phyloP scores from a whole-genome alignment of 2,329 filamentous ascomycete species.

The Fusarium tupiense region DNA sequence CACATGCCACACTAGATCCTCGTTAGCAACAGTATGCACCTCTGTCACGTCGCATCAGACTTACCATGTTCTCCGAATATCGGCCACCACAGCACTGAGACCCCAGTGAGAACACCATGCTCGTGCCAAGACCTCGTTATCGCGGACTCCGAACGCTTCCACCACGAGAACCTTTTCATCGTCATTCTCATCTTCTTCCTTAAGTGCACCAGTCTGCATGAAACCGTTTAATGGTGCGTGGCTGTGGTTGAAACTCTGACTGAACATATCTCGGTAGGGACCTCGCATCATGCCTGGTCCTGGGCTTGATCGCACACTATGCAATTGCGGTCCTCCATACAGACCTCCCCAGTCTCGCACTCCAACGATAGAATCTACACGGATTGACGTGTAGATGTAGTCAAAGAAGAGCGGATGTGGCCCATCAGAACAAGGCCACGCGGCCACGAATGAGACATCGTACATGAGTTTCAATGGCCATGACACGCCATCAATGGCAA shows the following conservation, averaged over 20 bases:
- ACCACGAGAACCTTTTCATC: conserved; percentile 75
- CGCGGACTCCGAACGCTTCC: conserved; percentile 76
- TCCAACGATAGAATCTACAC: conserved; percentile 71
- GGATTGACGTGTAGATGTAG: conserved; percentile 68
- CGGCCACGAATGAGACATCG: conserved; percentile 73
- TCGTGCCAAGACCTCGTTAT: conserved; percentile 80
- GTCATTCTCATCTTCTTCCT: conserved; percentile 58
- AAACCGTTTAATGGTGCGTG: conserved; percentile 21
- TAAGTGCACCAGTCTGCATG: conserved; percentile 31
- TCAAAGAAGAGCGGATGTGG: conserved; percentile 79
- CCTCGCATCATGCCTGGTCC: conserved; percentile 44
- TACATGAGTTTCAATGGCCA: conserved; percentile 71
- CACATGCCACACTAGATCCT: conserved; percentile 71
- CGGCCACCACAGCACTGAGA: conserved; percentile 74
- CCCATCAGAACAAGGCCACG: conserved; percentile 70
- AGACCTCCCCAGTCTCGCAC: conserved; percentile 72
- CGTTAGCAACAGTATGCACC: conserved; percentile 12
- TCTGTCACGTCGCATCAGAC: conserved; percentile 41
- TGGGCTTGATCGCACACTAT: conserved; percentile 50
- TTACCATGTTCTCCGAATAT: conserved; percentile 74
- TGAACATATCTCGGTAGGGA: conserved; percentile 41
- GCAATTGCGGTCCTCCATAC: conserved; percentile 45
- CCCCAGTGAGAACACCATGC: conserved; percentile 84
- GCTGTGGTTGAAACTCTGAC: conserved; percentile 36
- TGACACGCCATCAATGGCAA: conserved; percentile 70